Evolutionary conservation across 2,329 filamentous ascomycete species (phyloP), one percentile per base, ranked within the genome.

Genomic region (Annulohypoxylon truncatum): DNA sequence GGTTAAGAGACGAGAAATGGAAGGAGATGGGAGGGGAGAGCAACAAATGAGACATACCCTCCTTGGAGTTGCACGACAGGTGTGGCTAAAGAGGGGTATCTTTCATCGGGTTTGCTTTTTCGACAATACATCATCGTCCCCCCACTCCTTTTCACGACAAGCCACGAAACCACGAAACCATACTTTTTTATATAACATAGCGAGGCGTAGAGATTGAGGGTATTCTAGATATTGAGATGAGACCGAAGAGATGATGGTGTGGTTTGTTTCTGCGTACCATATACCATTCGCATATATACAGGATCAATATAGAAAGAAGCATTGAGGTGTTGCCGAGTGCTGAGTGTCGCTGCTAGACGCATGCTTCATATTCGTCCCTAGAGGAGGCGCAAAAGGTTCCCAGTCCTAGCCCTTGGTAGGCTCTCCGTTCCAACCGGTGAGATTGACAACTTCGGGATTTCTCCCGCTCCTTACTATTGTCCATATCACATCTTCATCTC

Each of bases 401-500:
- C 56, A 64, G 26, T 38, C 28, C 15, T 48, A 60, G 4, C n/a
- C 47, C 59, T 68, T 50, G 28, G 68, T 61, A 24, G 68, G 64
- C 54, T 74, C 71, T 4, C 76, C 74, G 6, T 79, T 79, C 83
- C 83, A 86, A 0, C 78, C 80, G 12, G 81, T 78, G 15, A 85
- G 72, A 64, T 85, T 85, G n/a, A 80, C 78, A 0, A 85, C 83
- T 22, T 82, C 78, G 1, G 84, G 83, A 24, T 79, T 77, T 22
- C 80, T 73, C 2, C 84, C 84, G 44, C 81, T 82, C 12, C 84
- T 73, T 3, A 83, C 81, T 64, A 87, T 86, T 12, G 83, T 80
- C 83, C 84, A 87, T 10, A 85, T 80, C 0, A 85, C 78, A 48
- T 86, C 83, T 61, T 84, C 82, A 62, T 86, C 84, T 10, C 81